A percentile compares a stretch with the other conserved stretches of the same genome.
Conservation (phyloP, 2,329 filamentous ascomycete species). For the Truncatella angustata region DNA sequence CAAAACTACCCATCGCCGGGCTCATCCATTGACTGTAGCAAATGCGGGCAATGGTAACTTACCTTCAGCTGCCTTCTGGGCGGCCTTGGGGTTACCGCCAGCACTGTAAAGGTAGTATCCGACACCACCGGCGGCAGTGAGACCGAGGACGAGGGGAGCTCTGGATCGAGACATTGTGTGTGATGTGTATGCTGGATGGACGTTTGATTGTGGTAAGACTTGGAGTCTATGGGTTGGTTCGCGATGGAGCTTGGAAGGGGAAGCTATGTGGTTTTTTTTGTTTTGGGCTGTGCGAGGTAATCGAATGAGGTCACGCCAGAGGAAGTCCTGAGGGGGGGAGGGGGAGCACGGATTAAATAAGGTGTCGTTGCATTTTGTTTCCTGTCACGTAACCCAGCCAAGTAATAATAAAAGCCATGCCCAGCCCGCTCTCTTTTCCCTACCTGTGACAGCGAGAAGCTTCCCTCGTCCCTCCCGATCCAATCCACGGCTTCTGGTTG, state of each 20-base stretch:
- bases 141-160: slow-evolving; percentile 52
- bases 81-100: slow-evolving; percentile 76
- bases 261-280: neutral
- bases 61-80: slow-evolving; percentile 88
- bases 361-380: neutral
- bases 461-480: too few relatives aligned
- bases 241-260: neutral
- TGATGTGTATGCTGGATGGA: neutral
- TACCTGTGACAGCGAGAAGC: neutral
- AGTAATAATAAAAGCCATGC: too few relatives aligned
- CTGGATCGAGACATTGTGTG: slow-evolving; percentile 46
- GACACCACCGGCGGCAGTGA: slow-evolving; percentile 63
- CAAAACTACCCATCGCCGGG: neutral
- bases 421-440: neutral
- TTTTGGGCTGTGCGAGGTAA: neutral
- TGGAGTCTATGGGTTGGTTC: neutral
- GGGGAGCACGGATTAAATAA: neutral
- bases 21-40: neutral
- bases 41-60: slow-evolving; percentile 29
- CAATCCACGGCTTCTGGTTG: too few relatives aligned
- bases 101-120: slow-evolving; percentile 92
- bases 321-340: neutral
- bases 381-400: neutral
- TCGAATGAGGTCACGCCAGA: slow-evolving; percentile 1
- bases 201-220: slow-evolving; percentile 1